These are phyloP conservation scores for Kluyveromyces siamensis DNA, from an alignment of 805 yeast genomes.

Conservation along the genomic window DNA sequence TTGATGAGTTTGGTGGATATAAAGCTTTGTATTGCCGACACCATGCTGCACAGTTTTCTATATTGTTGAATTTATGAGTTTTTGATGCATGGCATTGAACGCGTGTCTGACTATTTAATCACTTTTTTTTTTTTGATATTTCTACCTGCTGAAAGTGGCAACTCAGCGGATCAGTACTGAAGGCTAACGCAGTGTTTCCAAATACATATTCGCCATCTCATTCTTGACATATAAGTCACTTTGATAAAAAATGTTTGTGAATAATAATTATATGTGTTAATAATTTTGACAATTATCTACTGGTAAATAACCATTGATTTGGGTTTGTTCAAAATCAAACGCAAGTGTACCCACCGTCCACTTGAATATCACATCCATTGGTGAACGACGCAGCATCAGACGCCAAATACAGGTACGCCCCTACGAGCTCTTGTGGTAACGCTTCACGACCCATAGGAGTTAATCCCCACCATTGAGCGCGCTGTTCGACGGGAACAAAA, in stretches of 20 bases:
- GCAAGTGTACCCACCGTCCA: slow-evolving; percentile 58
- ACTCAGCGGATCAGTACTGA: too few species aligned
- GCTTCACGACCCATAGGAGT: slow-evolving; percentile 72
- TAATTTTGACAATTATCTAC: not conserved
- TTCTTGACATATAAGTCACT: too few species aligned
- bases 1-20: not conserved
- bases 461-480: slow-evolving; percentile 41
- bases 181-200: too few species aligned
- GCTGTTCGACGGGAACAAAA: slow-evolving; percentile 37
- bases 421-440: slow-evolving; percentile 61
- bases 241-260: too few species aligned
- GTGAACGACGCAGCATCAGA: slow-evolving; percentile 76
- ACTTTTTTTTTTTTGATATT: too few species aligned
- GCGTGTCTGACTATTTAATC: too few species aligned
- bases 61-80: not conserved
- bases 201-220: too few species aligned
- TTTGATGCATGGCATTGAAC: not conserved
- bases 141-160: too few species aligned
- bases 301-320: not conserved
- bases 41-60: not conserved
- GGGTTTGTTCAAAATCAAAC: slow-evolving; percentile 1
- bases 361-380: slow-evolving; percentile 65
- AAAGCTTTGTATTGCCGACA: not conserved
- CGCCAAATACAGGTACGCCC: slow-evolving; percentile 72
- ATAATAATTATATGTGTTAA: too few species aligned